Evolutionary conservation across 192 early-diverging fungal species (phyloP).

Genomic region (Mortierella alpina): DNA sequence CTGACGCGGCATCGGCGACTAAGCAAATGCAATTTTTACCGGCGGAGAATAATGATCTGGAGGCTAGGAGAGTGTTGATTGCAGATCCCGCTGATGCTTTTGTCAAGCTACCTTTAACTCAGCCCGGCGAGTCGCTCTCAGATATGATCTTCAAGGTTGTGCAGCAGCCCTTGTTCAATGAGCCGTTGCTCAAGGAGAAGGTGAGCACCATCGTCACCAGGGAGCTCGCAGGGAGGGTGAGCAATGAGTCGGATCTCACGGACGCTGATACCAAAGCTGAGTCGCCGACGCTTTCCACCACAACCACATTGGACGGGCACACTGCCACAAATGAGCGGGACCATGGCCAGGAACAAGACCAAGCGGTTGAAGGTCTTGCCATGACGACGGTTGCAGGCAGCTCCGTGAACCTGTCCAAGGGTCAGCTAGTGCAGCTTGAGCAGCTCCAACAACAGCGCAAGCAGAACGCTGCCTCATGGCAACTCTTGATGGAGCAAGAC

Average conservation of each 20-base stretch:
- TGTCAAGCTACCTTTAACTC: constrained; percentile 11
- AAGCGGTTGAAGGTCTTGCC: background rate
- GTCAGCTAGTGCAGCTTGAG: background rate
- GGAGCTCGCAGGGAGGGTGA: background rate
- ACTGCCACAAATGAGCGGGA: background rate
- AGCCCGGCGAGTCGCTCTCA: constrained; percentile 33
- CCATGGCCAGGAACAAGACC: background rate
- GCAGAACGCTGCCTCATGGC: too few species aligned
- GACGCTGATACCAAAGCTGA: constrained; percentile 22
- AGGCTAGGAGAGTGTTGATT: constrained; percentile 10
- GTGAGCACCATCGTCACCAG: background rate
- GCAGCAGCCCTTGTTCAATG: background rate
- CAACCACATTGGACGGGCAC: constrained; percentile 23
- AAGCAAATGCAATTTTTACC: background rate
- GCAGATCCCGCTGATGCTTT: constrained; percentile 12
- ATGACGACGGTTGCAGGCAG: background rate
- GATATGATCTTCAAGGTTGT: constrained; percentile 42
- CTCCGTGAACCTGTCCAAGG: background rate
- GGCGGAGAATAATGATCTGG: background rate
- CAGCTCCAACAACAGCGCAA: too few species aligned
- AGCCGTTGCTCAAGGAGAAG: background rate
- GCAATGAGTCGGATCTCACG: constrained; percentile 14
- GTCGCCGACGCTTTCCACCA: constrained; percentile 10
- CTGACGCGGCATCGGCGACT: background rate
- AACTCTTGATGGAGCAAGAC: background rate